Evolutionary conservation across 2,329 filamentous ascomycete species (phyloP), one percentile per base, ranked within the genome.

Genomic region (Ceratocystis lukuohia): DNA sequence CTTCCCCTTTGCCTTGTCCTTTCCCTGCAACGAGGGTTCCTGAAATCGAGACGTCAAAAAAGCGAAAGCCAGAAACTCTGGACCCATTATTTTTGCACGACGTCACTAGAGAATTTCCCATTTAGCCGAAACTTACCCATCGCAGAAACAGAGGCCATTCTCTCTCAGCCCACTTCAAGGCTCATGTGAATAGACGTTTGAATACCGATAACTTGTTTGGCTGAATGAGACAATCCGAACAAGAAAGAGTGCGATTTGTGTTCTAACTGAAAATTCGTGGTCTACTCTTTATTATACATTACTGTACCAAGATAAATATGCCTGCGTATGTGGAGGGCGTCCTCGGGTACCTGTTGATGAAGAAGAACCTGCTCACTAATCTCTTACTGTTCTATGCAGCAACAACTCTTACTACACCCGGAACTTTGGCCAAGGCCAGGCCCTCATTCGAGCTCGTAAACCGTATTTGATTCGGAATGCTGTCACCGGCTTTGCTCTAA

Each of bases 381-480:
- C 12, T 41, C 37, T 41, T 41, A 41, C 1, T 41, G 37, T 41
- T 41, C 37, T 41, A 41, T 20, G 17, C 17, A 67, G 66, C 41
- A 64, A 68, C 25, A 41, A 68, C 33, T 68, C 66, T 28, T 99
- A 99, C 82, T 99, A 97, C 81, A 89, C 96, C 77, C 86, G 87
- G 74, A 83, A 88, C 73, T 89, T 89, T 78, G 87, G 88, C 70
- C 91, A 95, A 76, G 89, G 89, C 69, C 87, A 91, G 62, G 89
- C 95, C 66, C 86, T 99, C 70, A 87, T 96, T 74, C 89, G 94
- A 74, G 93, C 94, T 66, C 87, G 95, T 72, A 86, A 90, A 71
- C 94, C 94, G 62, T 99, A 95, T 76, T 82, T 99, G 50, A 78
- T 96, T 76, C 95, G 89, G 80, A 99, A 99, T 77, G 82, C 88